phyloP scores from a whole-genome alignment of 2,329 filamentous ascomycete genomes.

The Phyllosticta citrichinensis region DNA sequence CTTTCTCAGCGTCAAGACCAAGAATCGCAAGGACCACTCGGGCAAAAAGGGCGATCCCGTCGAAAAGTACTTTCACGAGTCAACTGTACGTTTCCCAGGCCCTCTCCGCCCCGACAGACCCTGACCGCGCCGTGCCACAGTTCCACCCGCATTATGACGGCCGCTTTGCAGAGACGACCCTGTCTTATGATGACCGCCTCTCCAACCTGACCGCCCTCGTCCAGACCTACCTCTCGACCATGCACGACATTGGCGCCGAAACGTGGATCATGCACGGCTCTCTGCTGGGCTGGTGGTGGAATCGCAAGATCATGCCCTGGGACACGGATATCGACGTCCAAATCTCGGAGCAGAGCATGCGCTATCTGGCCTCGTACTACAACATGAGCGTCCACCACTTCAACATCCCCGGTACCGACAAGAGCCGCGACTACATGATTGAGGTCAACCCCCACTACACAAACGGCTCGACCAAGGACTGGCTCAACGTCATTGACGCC shows the following conservation, averaged over 20 bases:
- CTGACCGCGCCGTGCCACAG: constrained; percentile 15
- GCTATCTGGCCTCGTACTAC: constrained; percentile 48
- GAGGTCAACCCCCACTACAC: constrained; percentile 50
- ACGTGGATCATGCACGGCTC: constrained; percentile 57
- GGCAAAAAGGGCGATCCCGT: constrained; percentile 14
- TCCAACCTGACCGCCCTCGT: constrained; percentile 42
- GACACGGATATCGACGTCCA: constrained; percentile 52
- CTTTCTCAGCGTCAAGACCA: constrained; percentile 13
- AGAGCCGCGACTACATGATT: constrained; percentile 38
- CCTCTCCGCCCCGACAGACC: not conserved
- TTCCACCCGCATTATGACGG: constrained; percentile 50
- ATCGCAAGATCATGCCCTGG: constrained; percentile 51
- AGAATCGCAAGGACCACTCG: constrained; percentile 15
- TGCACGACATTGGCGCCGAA: constrained; percentile 46
- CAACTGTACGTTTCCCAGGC: constrained; percentile 14
- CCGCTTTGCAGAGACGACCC: constrained; percentile 39
- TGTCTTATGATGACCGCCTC: constrained; percentile 39
- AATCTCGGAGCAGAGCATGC: constrained; percentile 44
- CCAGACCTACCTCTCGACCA: constrained; percentile 46
- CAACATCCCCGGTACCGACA: constrained; percentile 22
- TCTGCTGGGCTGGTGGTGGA: constrained; percentile 55
- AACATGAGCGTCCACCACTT: constrained; percentile 49
- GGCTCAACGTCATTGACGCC: constrained; percentile 48
- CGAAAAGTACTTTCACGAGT: constrained; percentile 28
- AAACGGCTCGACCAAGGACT: constrained; percentile 34